These are phyloP conservation scores for Daedaleopsis nitida DNA, from an alignment of 768 basidiomycete species.

Conservation along the genomic window DNA sequence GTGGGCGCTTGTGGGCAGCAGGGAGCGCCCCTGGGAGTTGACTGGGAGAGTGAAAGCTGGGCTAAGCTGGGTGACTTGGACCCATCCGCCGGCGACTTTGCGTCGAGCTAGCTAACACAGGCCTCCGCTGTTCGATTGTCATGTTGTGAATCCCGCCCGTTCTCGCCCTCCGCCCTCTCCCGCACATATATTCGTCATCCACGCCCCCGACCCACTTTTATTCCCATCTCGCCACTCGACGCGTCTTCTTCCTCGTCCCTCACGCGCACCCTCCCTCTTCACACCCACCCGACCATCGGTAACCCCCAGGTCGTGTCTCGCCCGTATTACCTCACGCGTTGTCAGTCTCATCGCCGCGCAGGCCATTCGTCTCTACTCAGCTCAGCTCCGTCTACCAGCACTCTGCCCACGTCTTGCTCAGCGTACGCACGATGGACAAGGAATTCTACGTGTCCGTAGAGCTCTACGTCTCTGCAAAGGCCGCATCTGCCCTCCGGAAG, in stretches of 20 bases:
- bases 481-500: conserved; percentile 56
- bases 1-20: neutral
- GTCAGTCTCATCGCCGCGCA: neutral
- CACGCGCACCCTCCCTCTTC: neutral
- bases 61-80: neutral
- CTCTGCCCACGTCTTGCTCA: neutral
- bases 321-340: neutral
- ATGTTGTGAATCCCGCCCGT: conserved; percentile 10
- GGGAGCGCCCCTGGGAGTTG: neutral
- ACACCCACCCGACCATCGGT: neutral
- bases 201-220: neutral
- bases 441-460: conserved; percentile 68
- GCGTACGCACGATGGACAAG: conserved; percentile 21
- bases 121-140: conserved; percentile 7
- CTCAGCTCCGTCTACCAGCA: conserved; percentile 7
- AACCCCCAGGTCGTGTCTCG: neutral
- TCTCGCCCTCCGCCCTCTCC: neutral
- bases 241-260: neutral
- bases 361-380: conserved; percentile 4
- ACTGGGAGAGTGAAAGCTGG: neutral
- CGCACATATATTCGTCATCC: conserved; percentile 12
- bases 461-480: conserved; percentile 58
- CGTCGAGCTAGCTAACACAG: neutral
- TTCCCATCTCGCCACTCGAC: neutral
- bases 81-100: neutral